Evolutionary conservation across 805 yeast species (phyloP), one percentile per base, ranked within the genome.

Genomic region (Suhomyces vadensis): DNA sequence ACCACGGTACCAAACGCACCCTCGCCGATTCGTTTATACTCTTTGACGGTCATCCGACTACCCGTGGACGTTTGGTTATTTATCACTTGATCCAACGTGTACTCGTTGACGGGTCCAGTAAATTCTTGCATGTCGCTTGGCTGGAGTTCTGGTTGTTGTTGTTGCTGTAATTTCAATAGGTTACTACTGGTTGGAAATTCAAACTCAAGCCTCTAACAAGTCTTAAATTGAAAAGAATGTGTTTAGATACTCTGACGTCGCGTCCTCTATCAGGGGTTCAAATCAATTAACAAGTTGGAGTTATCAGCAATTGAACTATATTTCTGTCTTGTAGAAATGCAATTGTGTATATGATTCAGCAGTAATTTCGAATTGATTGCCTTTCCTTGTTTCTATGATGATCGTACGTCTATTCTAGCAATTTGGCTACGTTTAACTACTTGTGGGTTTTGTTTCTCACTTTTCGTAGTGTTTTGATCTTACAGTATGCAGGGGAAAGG

Each of bases 1-100:
- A 84, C 83, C 7, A 87, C 95, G 2, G 88, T 85, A 29, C 95
- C 95, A 58, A 87, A 87, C 4, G 94, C 94, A 33, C 95, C 95
- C 63, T 86, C 88, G 8, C 95, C 95, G 41, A 87, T 84, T 56
- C 81, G 79, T 46, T 82, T 82, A 58, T 82, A 80, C 56, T 87
- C 92, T 52, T 75, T 79, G 17, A 87, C 77, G 26, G 80, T 67
- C 92, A 86, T 86, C 42, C 81, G 78, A 53, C 73, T 71, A 5
- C 77, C 65, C 10, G 65, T 61, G 36, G 76, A 75, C 2, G 83
- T 74, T 43, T 71, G 69, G 58, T 82, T 83, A 41, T 83, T 78
- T 26, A 83, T 78, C 37, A 86, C 92, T 40, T 62, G 60, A 35
- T 63, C 61, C 39, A 68, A 52, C 10, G 64, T 52, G 49, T 69